A percentile compares a stretch with the other conserved stretches of the same genome.
phyloP scores from a whole-genome alignment of 805 yeast species.

The Cyberlindnera bimundalis region DNA sequence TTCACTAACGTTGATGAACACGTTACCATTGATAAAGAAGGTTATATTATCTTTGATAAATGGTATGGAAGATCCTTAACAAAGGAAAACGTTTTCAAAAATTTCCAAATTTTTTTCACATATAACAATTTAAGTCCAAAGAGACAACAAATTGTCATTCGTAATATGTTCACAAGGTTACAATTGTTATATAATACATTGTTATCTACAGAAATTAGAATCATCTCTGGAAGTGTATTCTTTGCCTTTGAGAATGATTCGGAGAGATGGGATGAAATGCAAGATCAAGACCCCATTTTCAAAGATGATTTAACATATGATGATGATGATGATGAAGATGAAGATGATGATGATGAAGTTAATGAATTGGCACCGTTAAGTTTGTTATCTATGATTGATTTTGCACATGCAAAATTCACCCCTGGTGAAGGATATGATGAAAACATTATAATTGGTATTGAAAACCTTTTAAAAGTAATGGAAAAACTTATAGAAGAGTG shows the following conservation, averaged over 20 bases:
- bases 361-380: constrained; percentile 42
- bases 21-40: constrained; percentile 29
- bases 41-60: constrained; percentile 57
- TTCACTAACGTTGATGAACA: constrained; percentile 16
- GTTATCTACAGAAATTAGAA: constrained; percentile 55
- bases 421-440: constrained; percentile 70
- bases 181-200: constrained; percentile 65
- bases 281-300: constrained; percentile 39
- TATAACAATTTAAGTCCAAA: constrained; percentile 31
- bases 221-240: constrained; percentile 70
- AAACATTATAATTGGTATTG: constrained; percentile 66
- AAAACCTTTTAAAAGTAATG: constrained; percentile 49
- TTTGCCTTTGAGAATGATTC: constrained; percentile 70
- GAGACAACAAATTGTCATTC: constrained; percentile 37
- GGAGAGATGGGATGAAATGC: constrained; percentile 44
- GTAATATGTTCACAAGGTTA: constrained; percentile 53
- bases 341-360: constrained; percentile 26
- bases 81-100: constrained; percentile 38
- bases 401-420: constrained; percentile 75
- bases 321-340: constrained; percentile 32
- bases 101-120: constrained; percentile 45
- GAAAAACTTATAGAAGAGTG: constrained; percentile 27
- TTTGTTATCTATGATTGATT: constrained; percentile 71
- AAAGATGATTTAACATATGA: constrained; percentile 33
- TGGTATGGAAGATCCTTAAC: constrained; percentile 64